Evolutionary conservation across 2,329 filamentous ascomycete species (phyloP).

Genomic region (Fusarium humuli): DNA sequence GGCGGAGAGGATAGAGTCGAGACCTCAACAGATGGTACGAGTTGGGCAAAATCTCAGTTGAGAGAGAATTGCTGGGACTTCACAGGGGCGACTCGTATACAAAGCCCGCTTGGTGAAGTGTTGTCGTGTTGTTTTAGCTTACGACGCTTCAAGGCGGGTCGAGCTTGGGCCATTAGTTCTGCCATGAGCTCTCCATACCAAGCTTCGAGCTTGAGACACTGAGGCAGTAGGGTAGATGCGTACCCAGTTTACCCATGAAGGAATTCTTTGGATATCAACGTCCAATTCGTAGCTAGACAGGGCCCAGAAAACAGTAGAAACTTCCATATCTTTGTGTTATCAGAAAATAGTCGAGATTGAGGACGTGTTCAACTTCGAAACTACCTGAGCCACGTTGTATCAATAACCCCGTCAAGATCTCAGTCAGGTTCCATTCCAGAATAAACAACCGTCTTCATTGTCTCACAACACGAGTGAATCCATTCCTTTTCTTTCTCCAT

Average conservation of each 20-base stretch:
- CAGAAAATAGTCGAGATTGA: neutral
- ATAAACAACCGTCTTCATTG: neutral
- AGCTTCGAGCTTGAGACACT: neutral
- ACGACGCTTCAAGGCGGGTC: constrained; percentile 13
- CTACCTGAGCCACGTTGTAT: too few relatives aligned
- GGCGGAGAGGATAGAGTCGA: constrained; percentile 17
- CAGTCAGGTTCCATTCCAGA: neutral
- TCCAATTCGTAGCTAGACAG: neutral
- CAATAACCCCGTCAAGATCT: neutral
- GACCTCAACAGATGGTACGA: constrained; percentile 35
- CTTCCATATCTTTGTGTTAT: neutral
- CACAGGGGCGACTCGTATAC: neutral
- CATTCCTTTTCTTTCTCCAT: rapidly evolving
- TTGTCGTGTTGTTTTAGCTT: constrained; percentile 3
- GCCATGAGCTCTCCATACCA: neutral
- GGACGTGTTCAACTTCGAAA: neutral
- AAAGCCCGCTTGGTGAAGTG: constrained; percentile 16
- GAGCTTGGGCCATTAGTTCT: neutral
- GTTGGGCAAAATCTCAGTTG: constrained; percentile 9
- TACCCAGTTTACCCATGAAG: neutral
- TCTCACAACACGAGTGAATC: neutral
- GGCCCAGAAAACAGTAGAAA: too few relatives aligned
- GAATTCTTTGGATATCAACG: neutral
- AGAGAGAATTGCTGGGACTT: constrained; percentile 14
- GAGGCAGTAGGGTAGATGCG: neutral